These are phyloP conservation scores for Logfia minima DNA, from an alignment of 129 eudicot species.

Conservation along the genomic window DNA sequence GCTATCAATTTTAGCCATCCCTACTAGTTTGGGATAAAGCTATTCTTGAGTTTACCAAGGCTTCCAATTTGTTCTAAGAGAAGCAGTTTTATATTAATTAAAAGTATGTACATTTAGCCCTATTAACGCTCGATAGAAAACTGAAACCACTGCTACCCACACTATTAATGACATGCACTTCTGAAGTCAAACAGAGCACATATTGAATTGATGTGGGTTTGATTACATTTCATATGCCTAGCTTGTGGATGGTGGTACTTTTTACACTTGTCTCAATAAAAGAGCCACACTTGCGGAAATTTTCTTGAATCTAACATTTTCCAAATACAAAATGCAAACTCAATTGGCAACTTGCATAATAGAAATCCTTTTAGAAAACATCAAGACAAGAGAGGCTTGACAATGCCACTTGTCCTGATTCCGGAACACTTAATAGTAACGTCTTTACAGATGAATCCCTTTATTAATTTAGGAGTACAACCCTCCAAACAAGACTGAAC, in stretches of 20 bases:
- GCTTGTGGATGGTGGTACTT: not conserved
- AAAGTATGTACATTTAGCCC: not conserved
- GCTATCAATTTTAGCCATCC: no score
- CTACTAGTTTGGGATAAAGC: no score
- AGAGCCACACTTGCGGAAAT: not conserved
- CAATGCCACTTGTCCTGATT: not conserved
- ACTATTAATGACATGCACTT: not conserved
- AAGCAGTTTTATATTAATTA: not conserved
- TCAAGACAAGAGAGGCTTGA: not conserved
- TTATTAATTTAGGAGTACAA: not conserved
- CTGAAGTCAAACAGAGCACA: not conserved
- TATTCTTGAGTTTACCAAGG: not conserved
- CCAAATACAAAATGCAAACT: not conserved
- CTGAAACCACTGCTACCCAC: not conserved
- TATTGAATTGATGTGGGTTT: not conserved
- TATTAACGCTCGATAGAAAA: conserved; percentile 3
- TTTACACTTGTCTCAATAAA: not conserved
- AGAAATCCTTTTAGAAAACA: conserved; percentile 11
- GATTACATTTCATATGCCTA: not conserved
- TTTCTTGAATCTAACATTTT: not conserved
- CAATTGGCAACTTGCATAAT: not conserved
- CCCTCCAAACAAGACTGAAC: not conserved
- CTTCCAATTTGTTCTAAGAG: not conserved
- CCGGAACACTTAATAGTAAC: not conserved
- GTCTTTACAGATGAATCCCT: not conserved